phyloP scores from a whole-genome alignment of 2,329 filamentous ascomycete genomes.

The Alternaria postmessia region DNA sequence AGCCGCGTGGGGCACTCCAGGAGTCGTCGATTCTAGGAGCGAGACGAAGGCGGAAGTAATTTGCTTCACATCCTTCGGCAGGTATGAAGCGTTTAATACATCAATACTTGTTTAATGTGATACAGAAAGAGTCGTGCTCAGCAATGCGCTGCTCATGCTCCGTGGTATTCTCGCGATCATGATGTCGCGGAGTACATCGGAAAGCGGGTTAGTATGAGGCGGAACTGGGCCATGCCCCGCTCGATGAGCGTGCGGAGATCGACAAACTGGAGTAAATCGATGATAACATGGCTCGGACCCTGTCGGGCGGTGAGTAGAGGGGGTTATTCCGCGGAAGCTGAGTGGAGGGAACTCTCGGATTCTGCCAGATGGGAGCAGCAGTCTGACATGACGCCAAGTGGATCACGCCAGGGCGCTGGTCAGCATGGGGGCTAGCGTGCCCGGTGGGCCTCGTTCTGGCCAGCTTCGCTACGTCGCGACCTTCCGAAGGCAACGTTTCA shows the following conservation, averaged over 20 bases:
- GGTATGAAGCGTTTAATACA: conserved; percentile 17
- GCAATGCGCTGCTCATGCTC: conserved; percentile 15
- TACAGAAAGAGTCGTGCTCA: conserved; percentile 23
- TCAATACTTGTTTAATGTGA: conserved; percentile 12
- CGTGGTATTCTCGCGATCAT: conserved; percentile 25
- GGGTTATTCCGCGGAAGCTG: conserved; percentile 7
- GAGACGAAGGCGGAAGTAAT: background rate
- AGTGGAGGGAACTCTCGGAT: conserved; percentile 27
- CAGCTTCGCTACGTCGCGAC: conserved; percentile 18
- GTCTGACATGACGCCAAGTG: conserved; percentile 34
- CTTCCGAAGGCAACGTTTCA: conserved; percentile 29
- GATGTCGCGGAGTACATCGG: conserved; percentile 19
- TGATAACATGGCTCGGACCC: conserved; percentile 16
- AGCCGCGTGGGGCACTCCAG: conserved; percentile 1
- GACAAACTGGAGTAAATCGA: conserved; percentile 38
- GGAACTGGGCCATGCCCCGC: conserved; percentile 19
- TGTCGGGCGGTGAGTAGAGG: conserved; percentile 31
- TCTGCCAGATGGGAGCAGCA: conserved; percentile 38
- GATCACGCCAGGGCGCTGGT: conserved; percentile 29
- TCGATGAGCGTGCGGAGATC: conserved; percentile 31
- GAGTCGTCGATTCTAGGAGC: conserved; percentile 2
- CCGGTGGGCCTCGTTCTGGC: conserved; percentile 28
- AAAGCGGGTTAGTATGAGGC: conserved; percentile 26
- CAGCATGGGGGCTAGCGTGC: conserved; percentile 30
- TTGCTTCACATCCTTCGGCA: conserved; percentile 4